Evolutionary conservation across 352 stramenopile genomes (phyloP), one percentile per base, ranked within the genome.

Genomic region (Peronospora destructor): DNA sequence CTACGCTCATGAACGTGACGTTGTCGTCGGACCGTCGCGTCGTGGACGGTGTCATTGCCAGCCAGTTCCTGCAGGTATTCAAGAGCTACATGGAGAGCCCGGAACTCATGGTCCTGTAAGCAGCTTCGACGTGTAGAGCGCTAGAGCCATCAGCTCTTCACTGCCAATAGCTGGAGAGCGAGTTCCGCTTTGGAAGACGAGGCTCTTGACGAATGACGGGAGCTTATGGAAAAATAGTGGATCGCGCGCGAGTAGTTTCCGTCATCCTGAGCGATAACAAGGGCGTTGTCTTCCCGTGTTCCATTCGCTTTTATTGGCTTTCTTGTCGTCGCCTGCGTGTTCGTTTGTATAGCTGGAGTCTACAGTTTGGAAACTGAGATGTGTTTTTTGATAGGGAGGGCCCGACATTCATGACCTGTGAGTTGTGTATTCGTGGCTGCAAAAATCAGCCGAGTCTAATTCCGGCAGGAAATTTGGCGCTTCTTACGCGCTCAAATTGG

Each of bases 71-170:
- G 54, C 84, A 97, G 58, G 74, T 76, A 14, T 97, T 99, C 63
- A 95, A 97, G 66, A 73, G 88, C 41, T 99, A 99, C 75, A 96
- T 98, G 79, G 87, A 88, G 62, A 87, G 94, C 59, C 96, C 96
- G 5, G 88, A 97, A 65, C 78, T 98, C 16, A 63, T 88, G 61
- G 52, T 77, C 38, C 68, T 87, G 56, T 87, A 79, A 63, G 44
- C 35, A 58, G 39, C 14, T 13, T 34, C 17, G 47, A 48, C 17
- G 35, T 50, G 42, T 63, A 56, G 47, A 63, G 48, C 47, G 37
- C 53, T 67, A 67, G 53, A 67, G 42, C 29, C 41, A 48, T 26
- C 53, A 49, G 52, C 48, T 56, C 45, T 11, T 33, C 39, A 56
- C 51, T 53, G 53, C 59, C 21, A 59, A 62, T 41, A 47, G 53